Percentiles rank a stretch among this genome's conserved stretches.
Conservation (phyloP, 129 eudicot genomes). For the Artemisia annua region DNA sequence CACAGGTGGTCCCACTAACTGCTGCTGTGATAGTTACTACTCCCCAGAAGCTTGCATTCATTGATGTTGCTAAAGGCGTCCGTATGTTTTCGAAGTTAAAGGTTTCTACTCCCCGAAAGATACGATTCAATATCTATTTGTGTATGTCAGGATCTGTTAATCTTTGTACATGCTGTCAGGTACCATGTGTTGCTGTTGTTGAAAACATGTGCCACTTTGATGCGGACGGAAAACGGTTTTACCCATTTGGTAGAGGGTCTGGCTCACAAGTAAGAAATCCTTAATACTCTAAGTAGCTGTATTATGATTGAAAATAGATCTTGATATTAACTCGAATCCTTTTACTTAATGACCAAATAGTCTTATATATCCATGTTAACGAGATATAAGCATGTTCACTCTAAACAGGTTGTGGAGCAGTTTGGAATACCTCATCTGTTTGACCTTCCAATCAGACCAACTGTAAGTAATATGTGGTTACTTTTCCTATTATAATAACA, state of each 20-base stretch:
- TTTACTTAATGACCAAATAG: not conserved
- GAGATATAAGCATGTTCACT: not conserved
- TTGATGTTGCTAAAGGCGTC: slow-evolving; percentile 99
- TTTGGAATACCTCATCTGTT: slow-evolving; percentile 96
- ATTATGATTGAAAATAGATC: not conserved
- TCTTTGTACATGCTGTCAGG: slow-evolving; percentile 48
- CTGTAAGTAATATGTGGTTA: slow-evolving; percentile 46
- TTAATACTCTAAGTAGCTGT: not conserved
- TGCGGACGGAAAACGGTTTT: slow-evolving; percentile 96
- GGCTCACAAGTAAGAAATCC: slow-evolving; percentile 81
- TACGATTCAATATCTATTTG: not conserved
- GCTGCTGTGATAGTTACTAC: slow-evolving; percentile 99
- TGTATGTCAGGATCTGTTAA: slow-evolving; percentile 10
- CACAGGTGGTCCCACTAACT: slow-evolving; percentile 90
- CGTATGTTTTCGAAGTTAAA: slow-evolving; percentile 98
- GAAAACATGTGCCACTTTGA: slow-evolving; percentile 99
- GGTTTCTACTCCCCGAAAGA: slow-evolving; percentile 39
- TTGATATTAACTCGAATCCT: not conserved
- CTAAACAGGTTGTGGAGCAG: slow-evolving; percentile 86
- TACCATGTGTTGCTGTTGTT: slow-evolving; percentile 97
- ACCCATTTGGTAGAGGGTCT: slow-evolving; percentile 99
- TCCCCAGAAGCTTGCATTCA: slow-evolving; percentile 97
- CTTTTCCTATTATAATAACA: not conserved
- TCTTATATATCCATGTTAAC: not conserved
- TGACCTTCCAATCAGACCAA: slow-evolving; percentile 96